phyloP scores from a whole-genome alignment of 2,329 filamentous ascomycete species.

The Fusarium aywerte region DNA sequence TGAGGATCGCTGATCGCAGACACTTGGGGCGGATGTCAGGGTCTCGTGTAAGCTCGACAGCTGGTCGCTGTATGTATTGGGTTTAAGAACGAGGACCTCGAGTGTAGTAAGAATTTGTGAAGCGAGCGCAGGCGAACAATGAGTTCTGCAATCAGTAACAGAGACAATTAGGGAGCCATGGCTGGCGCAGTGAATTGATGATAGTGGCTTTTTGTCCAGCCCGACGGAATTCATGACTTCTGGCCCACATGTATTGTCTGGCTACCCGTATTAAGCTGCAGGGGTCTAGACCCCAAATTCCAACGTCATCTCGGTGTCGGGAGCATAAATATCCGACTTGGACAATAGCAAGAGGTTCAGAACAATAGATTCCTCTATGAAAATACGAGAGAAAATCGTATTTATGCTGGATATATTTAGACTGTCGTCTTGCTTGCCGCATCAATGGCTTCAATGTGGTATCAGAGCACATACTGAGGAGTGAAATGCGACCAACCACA shows the following conservation, averaged over 20 bases:
- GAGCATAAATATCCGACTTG: conserved; percentile 36
- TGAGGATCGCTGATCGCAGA: conserved; percentile 11
- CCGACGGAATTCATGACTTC: conserved; percentile 35
- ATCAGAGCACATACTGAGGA: neutral
- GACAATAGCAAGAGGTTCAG: neutral
- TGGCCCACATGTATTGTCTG: conserved; percentile 37
- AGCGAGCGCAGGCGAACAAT: conserved; percentile 31
- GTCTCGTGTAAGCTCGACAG: conserved; percentile 28
- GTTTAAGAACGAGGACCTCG: neutral
- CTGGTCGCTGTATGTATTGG: conserved; percentile 1
- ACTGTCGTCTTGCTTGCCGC: neutral
- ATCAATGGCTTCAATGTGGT: no score
- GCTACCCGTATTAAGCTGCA: conserved; percentile 27
- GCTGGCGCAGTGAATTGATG: conserved; percentile 27
- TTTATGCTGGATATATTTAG: neutral
- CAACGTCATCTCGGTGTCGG: conserved; percentile 46
- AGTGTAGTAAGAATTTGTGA: neutral
- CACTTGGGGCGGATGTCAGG: conserved; percentile 8
- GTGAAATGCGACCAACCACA: no score
- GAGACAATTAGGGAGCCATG: conserved; percentile 28
- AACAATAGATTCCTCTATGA: neutral
- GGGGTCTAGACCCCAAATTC: conserved; percentile 32
- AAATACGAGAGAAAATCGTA: conserved; percentile 24
- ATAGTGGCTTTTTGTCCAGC: conserved; percentile 40
- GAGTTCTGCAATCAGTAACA: conserved; percentile 7